phyloP scores from a whole-genome alignment of 495 filamentous ascomycete species.

The Hypoxylon cercidicola region DNA sequence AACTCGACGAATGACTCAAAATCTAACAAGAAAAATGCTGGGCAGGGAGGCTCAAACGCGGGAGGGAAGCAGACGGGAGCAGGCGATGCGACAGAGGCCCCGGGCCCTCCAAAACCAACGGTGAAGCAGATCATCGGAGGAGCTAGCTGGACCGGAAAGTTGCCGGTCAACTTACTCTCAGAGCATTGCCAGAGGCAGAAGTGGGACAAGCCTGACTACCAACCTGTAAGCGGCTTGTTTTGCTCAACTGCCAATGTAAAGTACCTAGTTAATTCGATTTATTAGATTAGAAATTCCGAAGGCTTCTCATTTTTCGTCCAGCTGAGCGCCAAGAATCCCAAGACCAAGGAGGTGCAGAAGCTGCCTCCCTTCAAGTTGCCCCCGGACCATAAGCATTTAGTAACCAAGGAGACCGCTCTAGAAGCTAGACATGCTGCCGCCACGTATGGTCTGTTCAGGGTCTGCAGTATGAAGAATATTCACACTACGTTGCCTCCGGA shows the following conservation, averaged over 20 bases:
- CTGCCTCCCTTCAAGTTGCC: conserved; percentile 87
- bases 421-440: conserved; percentile 95
- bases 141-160: conserved; percentile 95
- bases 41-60: conserved; percentile 36
- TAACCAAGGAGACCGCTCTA: conserved; percentile 75
- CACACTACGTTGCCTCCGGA: conserved; percentile 94
- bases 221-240: conserved; percentile 54
- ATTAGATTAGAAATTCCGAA: conserved; percentile 53
- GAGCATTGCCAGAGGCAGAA: conserved; percentile 96
- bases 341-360: conserved; percentile 77
- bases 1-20: conserved; percentile 69
- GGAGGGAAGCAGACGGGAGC: conserved; percentile 55
- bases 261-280: conserved; percentile 37
- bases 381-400: conserved; percentile 72
- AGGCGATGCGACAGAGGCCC: conserved; percentile 44
- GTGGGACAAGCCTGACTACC: conserved; percentile 94
- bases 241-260: conserved; percentile 24
- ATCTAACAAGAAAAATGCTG: conserved; percentile 50
- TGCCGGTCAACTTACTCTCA: conserved; percentile 90
- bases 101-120: conserved; percentile 75
- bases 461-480: conserved; percentile 92
- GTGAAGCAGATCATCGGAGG: conserved; percentile 92
- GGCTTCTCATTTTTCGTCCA: conserved; percentile 83
- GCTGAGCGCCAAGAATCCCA: conserved; percentile 79
- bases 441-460: conserved; percentile 87